Base-by-base conservation (phyloP, 2,329 filamentous ascomycete genomes). In the Colletotrichum orbiculare region DNA sequence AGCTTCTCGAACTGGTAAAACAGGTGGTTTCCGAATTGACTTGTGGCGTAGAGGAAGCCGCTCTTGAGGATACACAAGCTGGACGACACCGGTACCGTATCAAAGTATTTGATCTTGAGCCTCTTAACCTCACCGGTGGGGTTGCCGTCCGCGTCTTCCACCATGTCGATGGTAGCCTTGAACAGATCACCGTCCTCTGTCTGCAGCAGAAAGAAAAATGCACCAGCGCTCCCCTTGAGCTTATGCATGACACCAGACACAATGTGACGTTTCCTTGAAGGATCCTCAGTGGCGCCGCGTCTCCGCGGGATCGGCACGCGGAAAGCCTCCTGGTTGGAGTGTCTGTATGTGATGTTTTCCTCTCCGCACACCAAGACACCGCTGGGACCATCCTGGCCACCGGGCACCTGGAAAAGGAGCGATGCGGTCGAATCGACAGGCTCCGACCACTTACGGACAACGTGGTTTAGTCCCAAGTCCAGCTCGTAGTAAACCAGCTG, bases 1-100 rank as follows among this genome's bases (percentile, higher is more conserved):
- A 99, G 87, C 73, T 97, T 97, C 76, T 97, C 94, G 68, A 99
- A 97, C 75, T 98, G 95, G 77, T 98, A 99, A 71, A 99, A 94
- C 66, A 94, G 89, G 74, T 96, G 92, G 75, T 97, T 96, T 37
- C 96, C 96, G 68, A 91, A 94, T 77, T 99, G 95, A 73, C 92
- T 93, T 8, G 94, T 93, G 57, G 95, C 91, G 73, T 96, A 99
- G 10, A 99, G 85, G 74, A 97, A 99, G 35, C 96, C 96, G 69
- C 94, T 97, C 79, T 97, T 97, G 70, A 99, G 79, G 70, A 99
- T 97, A 75, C 94, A 93, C 48, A 99, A 85, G 73, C 88, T 96
- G 0, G 92, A 90, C 0, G 94, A 93, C 42, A 97, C 84, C 0
- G 96, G 95, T 4, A 97, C 91, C 0, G 96, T 99, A 73, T 99